Conservation (phyloP, 1,139 yeast genomes). For the Ogataea hybrid region DNA sequence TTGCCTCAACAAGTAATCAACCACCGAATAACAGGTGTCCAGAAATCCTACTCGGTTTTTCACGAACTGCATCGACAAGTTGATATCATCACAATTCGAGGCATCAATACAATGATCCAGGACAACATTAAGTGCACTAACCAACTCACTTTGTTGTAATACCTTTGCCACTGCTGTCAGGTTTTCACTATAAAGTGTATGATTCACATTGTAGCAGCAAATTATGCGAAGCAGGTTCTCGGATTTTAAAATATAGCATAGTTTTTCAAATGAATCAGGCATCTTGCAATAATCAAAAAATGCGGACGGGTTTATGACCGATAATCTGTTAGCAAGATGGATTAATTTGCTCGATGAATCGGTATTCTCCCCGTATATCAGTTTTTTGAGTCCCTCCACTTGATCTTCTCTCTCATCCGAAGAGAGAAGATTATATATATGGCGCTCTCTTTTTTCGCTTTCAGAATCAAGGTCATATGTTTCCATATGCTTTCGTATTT, state of each 20-base stretch:
- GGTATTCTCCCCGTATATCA: constrained; percentile 10
- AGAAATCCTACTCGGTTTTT: constrained; percentile 25
- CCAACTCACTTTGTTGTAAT: constrained; percentile 21
- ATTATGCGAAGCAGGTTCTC: constrained; percentile 28
- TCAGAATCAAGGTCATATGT: constrained; percentile 11
- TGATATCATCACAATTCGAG: constrained; percentile 26
- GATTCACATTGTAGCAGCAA: constrained; percentile 19
- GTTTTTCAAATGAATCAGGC: constrained; percentile 8
- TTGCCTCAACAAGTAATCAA: constrained; percentile 12
- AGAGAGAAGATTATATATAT: constrained; percentile 23
- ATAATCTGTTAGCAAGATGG: constrained; percentile 24
- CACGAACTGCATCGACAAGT: constrained; percentile 29
- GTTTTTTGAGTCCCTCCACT: constrained; percentile 15
- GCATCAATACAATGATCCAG: constrained; percentile 25
- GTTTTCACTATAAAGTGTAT: no score
- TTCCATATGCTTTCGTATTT: constrained; percentile 2
- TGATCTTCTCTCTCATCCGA: constrained; percentile 23
- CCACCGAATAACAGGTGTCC: constrained; percentile 20
- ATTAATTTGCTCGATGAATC: constrained; percentile 23
- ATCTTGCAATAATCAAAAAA: constrained; percentile 24
- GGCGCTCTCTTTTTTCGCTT: constrained; percentile 18
- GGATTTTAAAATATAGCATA: constrained; percentile 22
- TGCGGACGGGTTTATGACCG: constrained; percentile 22
- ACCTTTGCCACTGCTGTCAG: no score
- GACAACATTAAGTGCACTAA: constrained; percentile 22